Base-by-base conservation (phyloP, 495 filamentous ascomycete genomes). In the Hypoxylon intermedium region DNA sequence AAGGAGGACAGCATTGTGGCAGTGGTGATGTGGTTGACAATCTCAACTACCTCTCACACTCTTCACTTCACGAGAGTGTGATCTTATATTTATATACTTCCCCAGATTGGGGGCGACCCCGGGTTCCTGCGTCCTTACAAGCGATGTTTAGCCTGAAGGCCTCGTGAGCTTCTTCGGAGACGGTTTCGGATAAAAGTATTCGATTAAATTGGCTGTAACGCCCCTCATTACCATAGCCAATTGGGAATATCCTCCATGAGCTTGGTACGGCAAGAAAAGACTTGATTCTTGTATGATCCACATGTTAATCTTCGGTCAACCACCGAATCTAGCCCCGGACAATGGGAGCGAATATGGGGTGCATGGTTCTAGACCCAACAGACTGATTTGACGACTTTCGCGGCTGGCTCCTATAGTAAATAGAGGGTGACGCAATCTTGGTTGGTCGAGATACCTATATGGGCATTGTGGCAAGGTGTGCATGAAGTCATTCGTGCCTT, bases 1-100 rank as follows among this genome's bases (percentile, higher is more conserved):
- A 71, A 66, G 24, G 75, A 71, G 33, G 75, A 67, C 44, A 75
- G 55, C 47, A 80, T 77, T 70, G 72, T 79, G 40, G 42, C 72
- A 43, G 34, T 31, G 20, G 9, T 18, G 16, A 42, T 67, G 5
- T 48, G 11, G 20, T 44, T 56, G 16, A n/a, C 3, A 12, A 50
- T 46, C 19, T 47, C 30, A 9, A 12, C 5, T 5, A 11, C 2
- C 9, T 34, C 31, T 34, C 12, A 26, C 5, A n/a, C 20, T 49
- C 15, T 44, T 38, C 30, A 12, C 9, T 24, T 21, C 23, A 26
- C 41, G 23, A 12, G 19, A 16, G n/a, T 7, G 21, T n/a, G 9
- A 21, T n/a, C 11, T 41, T 9, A 30, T 33, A 12, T 19, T 63
- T 67, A 63, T 67, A 59, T 63, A 63, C 9, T 60, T 50, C 34